phyloP scores from a whole-genome alignment of 176 grass and related monocot genomes.

The Chloris gayana region DNA sequence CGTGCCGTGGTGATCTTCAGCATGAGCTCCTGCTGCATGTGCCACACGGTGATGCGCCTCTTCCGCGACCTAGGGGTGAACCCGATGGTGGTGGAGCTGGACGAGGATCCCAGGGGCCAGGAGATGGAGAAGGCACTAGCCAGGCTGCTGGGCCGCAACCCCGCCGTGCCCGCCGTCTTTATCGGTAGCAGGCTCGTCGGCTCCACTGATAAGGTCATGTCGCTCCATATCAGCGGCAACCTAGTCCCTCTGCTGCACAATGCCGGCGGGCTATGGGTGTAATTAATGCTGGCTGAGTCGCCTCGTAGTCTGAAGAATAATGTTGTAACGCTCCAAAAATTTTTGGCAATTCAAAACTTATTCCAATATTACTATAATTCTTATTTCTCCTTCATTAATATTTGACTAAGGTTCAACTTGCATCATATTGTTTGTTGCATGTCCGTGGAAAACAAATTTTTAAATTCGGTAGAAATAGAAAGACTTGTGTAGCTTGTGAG shows the following conservation, averaged over 20 bases:
- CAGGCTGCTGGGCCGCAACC: slow-evolving; percentile 48
- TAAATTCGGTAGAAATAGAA: too few relatives aligned
- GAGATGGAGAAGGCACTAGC: slow-evolving; percentile 57
- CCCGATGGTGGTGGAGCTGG: slow-evolving; percentile 48
- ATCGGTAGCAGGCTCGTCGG: slow-evolving; percentile 52
- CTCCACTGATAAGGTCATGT: slow-evolving; percentile 57
- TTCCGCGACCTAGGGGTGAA: slow-evolving; percentile 59
- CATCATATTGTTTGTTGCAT: too few relatives aligned
- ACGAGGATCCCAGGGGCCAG: slow-evolving; percentile 43
- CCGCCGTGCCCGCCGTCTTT: slow-evolving; percentile 54
- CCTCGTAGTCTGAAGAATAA: background rate
- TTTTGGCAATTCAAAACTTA: too few relatives aligned
- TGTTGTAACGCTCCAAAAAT: too few relatives aligned
- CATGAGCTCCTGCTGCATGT: slow-evolving; percentile 87
- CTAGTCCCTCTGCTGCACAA: slow-evolving; percentile 50
- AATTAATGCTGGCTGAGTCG: background rate
- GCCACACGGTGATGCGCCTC: slow-evolving; percentile 66
- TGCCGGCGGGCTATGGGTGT: slow-evolving; percentile 55
- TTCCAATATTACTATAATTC: too few relatives aligned
- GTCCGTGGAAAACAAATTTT: too few relatives aligned
- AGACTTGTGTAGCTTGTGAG: too few relatives aligned
- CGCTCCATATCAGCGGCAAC: slow-evolving; percentile 48
- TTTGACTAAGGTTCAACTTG: too few relatives aligned
- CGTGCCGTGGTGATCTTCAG: slow-evolving; percentile 79
- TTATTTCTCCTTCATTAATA: too few relatives aligned